phyloP scores from a whole-genome alignment of 2,329 filamentous ascomycete species.

The Drechslerella coelobrocha region DNA sequence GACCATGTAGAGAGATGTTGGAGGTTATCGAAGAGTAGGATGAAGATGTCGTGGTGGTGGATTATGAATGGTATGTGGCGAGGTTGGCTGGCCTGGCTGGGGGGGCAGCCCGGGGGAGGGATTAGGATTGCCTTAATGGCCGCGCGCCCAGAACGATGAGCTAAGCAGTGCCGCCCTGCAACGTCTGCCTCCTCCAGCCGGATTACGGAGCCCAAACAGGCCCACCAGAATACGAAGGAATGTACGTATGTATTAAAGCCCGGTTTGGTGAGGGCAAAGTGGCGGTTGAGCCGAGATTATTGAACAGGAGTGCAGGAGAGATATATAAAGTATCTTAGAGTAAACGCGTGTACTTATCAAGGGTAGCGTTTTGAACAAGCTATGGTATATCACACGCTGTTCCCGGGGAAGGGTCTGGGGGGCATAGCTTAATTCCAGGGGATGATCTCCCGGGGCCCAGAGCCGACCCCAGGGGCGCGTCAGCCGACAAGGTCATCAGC shows the following conservation, averaged over 20 bases:
- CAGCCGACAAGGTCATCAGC: slow-evolving; percentile 5
- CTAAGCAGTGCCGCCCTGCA: background rate
- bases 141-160: slow-evolving; percentile 6
- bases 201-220: background rate
- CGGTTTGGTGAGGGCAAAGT: too few relatives aligned
- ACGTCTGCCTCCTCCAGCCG: background rate
- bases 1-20: slow-evolving; percentile 8
- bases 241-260: too few relatives aligned
- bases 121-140: slow-evolving; percentile 8
- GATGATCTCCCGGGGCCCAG: background rate
- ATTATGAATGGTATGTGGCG: slow-evolving; percentile 29
- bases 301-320: too few relatives aligned
- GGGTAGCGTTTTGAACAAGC: too few relatives aligned
- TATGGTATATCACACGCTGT: too few relatives aligned
- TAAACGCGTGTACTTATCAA: too few relatives aligned
- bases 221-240: background rate
- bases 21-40: slow-evolving; percentile 7
- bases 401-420: too few relatives aligned
- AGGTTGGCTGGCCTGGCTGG: slow-evolving; percentile 36
- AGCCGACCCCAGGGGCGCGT: background rate
- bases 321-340: too few relatives aligned
- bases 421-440: too few relatives aligned
- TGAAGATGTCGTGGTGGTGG: slow-evolving; percentile 26
- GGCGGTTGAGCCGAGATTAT: too few relatives aligned
- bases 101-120: slow-evolving; percentile 2